A percentile compares a stretch with the other conserved stretches of the same genome.
phyloP scores from a whole-genome alignment of 768 basidiomycete genomes.

The Xerocomus potaroensis region DNA sequence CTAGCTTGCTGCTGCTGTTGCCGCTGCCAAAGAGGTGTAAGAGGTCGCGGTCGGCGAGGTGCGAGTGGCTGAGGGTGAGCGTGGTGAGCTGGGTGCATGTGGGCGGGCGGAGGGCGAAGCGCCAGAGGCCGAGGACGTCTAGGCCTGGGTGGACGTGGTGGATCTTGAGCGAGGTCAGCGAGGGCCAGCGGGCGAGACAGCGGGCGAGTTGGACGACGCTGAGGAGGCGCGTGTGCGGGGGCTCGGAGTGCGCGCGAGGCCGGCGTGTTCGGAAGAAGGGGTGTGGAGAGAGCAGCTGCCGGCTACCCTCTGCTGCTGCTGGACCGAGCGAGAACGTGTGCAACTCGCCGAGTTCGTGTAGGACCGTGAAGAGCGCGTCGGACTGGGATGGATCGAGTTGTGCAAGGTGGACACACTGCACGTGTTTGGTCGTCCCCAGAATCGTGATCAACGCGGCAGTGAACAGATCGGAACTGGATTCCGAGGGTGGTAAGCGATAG shows the following conservation, averaged over 20 bases:
- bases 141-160: constrained; percentile 14
- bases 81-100: constrained; percentile 17
- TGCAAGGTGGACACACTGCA: constrained; percentile 11
- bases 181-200: constrained; percentile 15
- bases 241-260: not conserved
- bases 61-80: constrained; percentile 13
- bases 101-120: constrained; percentile 12
- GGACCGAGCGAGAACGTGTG: constrained; percentile 13
- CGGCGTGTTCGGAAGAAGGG: not conserved
- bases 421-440: constrained; percentile 15
- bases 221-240: constrained; percentile 3
- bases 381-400: constrained; percentile 10
- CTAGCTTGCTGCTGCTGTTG: constrained; percentile 14
- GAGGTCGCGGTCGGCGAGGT: constrained; percentile 18
- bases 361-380: constrained; percentile 7
- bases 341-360: constrained; percentile 10
- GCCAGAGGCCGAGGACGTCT: constrained; percentile 6
- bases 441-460: constrained; percentile 17
- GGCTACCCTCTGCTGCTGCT: not conserved
- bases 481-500: not conserved
- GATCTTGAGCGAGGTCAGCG: constrained; percentile 10
- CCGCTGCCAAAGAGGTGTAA: constrained; percentile 8
- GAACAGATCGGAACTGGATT: constrained; percentile 2
- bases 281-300: not conserved
- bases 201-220: constrained; percentile 17